phyloP scores from a whole-genome alignment of 768 basidiomycete genomes.

The Mycena leptocephala region DNA sequence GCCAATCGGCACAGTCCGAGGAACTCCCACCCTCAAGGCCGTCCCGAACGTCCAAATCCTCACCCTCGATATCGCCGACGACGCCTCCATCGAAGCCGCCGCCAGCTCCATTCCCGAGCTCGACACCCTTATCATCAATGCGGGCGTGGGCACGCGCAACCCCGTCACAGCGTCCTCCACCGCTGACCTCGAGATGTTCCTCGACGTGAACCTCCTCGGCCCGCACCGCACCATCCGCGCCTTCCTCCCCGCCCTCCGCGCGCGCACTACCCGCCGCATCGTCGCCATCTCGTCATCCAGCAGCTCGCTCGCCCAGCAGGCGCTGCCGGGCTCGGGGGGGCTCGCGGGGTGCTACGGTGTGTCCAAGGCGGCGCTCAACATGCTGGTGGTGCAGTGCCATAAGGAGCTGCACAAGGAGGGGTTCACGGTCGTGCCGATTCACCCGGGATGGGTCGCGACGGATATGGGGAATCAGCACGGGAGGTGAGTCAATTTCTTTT shows the following conservation, averaged over 20 bases:
- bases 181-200: constrained; percentile 20
- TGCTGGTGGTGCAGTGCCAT: constrained; percentile 35
- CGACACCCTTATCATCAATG: constrained; percentile 39
- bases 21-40: neutral
- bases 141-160: constrained; percentile 30
- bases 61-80: constrained; percentile 31
- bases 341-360: constrained; percentile 34
- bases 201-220: constrained; percentile 35
- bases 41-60: constrained; percentile 15
- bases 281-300: constrained; percentile 34
- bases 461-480: constrained; percentile 39
- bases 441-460: constrained; percentile 36
- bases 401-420: constrained; percentile 34
- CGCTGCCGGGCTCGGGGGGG: constrained; percentile 26
- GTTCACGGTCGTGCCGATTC: constrained; percentile 35
- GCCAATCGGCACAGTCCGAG: constrained; percentile 31
- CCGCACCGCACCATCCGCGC: constrained; percentile 37
- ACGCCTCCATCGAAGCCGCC: constrained; percentile 26
- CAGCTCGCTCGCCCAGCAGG: constrained; percentile 33
- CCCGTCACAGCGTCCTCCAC: constrained; percentile 29
- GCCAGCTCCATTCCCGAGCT: constrained; percentile 30
- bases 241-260: constrained; percentile 38
- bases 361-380: constrained; percentile 38
- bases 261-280: constrained; percentile 36
- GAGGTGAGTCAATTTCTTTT: too few relatives aligned